Evolutionary conservation across 225 moss, liverwort and hornwort species (phyloP), one percentile per base, ranked within the genome.

Genomic region (Neckera pumila): DNA sequence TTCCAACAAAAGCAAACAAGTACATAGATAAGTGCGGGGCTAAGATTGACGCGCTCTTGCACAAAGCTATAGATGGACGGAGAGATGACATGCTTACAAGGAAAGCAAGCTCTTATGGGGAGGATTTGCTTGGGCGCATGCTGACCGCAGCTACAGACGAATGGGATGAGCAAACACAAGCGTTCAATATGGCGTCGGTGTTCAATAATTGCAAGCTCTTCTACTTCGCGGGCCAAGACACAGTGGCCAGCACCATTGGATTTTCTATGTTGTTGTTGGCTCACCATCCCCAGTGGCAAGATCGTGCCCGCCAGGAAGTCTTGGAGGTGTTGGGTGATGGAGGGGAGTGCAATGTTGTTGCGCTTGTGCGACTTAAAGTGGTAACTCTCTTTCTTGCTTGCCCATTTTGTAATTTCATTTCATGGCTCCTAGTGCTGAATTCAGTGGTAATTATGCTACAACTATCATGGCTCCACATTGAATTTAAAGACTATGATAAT

Each of bases 131-230:
- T 19, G 38, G 64, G 5, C 16, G 21, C 30, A 77, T 77, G 86
- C 3, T 86, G 0, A 30, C 36, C 0, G 40, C 21, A 0, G 63
- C 63, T 2, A n/a, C 2, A 1, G 38, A 77, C 1, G 77, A 31
- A 26, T 86, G 86, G 86, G 40, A 76, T 19, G 47, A 49, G 9
- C 2, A 38, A 47, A 28, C 38, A 34, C 28, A 53, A 18, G 10
- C 1, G 6, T 86, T 86, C 14, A 86, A 86, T 2, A 15, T 51
- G 20, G 76, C 64, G 2, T 36, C 53, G 1, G 54, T 86, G 15
- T 38, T 77, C 30, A 76, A 86, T 31, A 86, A 86, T 17, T 76
- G 53, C 77, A 86, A 86, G 31, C 64, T 86, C 22, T 77, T 86
- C 64, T 86, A 76, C 7, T 76, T 86, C 3, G 76, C 21, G 1